phyloP scores from a whole-genome alignment of 108 stramenopile species.

The Skeletonema menzelii region DNA sequence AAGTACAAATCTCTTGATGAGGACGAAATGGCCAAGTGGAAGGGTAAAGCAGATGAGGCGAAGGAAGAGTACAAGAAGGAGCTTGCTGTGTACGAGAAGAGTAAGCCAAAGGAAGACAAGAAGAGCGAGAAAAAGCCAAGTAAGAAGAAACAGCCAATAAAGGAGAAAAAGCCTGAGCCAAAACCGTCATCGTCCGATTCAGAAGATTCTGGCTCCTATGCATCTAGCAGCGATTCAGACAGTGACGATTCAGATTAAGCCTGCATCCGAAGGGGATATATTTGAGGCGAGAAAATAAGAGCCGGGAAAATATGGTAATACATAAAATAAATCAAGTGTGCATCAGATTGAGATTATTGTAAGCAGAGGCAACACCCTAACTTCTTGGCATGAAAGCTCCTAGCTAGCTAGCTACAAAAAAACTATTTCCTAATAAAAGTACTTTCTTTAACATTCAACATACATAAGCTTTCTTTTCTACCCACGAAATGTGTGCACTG shows the following conservation, averaged over 20 bases:
- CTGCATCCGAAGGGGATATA: background rate
- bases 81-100: constrained; percentile 30
- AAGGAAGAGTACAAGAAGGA: constrained; percentile 68
- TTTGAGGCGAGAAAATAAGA: background rate
- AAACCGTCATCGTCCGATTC: constrained; percentile 23
- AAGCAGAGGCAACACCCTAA: no score
- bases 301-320: background rate
- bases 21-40: constrained; percentile 67
- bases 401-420: background rate
- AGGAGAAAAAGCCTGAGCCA: constrained; percentile 41
- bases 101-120: constrained; percentile 4
- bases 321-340: background rate
- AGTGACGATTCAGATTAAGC: constrained; percentile 27
- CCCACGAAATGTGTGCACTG: background rate
- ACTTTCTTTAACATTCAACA: no score
- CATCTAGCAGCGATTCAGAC: constrained; percentile 11
- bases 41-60: constrained; percentile 63
- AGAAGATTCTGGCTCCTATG: constrained; percentile 7
- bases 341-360: background rate
- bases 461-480: no score
- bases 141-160: constrained; percentile 21
- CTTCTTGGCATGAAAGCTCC: no score
- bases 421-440: background rate
- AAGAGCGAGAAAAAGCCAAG: constrained; percentile 8
- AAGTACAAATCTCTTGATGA: constrained; percentile 56